These are phyloP conservation scores for Alternaria infectoria DNA, from an alignment of 2,329 filamentous ascomycete species.

Conservation along the genomic window DNA sequence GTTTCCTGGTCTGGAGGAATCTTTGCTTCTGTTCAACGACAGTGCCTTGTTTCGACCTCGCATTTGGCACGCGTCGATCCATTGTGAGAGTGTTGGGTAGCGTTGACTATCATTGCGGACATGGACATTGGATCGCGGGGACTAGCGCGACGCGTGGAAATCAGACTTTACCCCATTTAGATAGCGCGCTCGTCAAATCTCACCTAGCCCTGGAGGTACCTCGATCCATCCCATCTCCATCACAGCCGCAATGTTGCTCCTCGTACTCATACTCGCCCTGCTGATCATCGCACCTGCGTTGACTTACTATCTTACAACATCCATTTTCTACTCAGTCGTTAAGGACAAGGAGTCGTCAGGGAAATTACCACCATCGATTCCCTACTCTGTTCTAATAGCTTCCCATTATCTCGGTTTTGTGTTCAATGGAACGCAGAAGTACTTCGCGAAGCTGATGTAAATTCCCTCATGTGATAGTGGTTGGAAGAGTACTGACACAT, in stretches of 20 bases:
- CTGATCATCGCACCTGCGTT: constrained; percentile 20
- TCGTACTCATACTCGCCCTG: background rate
- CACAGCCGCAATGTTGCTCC: constrained; percentile 7
- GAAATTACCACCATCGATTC: constrained; percentile 30
- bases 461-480: background rate
- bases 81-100: background rate
- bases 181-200: background rate
- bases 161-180: background rate
- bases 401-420: constrained; percentile 30
- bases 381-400: constrained; percentile 30
- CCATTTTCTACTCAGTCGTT: constrained; percentile 21
- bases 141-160: constrained; percentile 5
- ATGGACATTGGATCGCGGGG: constrained; percentile 1
- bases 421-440: constrained; percentile 24
- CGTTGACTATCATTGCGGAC: background rate
- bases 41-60: constrained; percentile 44
- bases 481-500: constrained; percentile 4
- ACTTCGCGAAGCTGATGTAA: constrained; percentile 35
- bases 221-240: background rate
- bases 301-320: constrained; percentile 30
- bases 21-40: constrained; percentile 66
- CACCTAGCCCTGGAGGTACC: background rate
- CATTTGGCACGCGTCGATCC: constrained; percentile 6
- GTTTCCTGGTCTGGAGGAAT: constrained; percentile 69
- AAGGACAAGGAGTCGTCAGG: constrained; percentile 10